Evolutionary conservation across 306 rosid genomes (phyloP), one percentile per base, ranked within the genome.

Genomic region (Corylus americana): DNA sequence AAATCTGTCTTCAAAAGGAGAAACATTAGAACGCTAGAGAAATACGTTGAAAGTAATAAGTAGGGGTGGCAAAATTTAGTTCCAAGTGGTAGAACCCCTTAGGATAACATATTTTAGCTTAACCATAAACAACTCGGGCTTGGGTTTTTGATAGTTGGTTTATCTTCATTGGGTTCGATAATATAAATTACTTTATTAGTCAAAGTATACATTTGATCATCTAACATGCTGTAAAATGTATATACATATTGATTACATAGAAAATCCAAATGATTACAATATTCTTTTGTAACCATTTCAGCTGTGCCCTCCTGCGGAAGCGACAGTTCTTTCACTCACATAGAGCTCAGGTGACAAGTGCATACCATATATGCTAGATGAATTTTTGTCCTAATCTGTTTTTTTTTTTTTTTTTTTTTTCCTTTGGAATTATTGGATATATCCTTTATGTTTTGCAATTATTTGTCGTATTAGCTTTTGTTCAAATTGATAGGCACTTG

Each of bases 311-410:
- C 80, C 74, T 88, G 87, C 74, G 85, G 84, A 90, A 87, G 90
- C 87, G 94, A 27, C 80, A 80, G 61, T 95, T 91, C 82, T 90
- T 86, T 84, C 99, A 95, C 83, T 95, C 99, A 35, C 96, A 82
- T 81, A 95, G 81, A 81, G 83, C 85, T 51, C 97, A 91, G 99
- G 99, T 95, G 63, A 86, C 57, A 74, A 80, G 49, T 74, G 68
- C 59, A 62, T 22, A 5, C 69, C 70, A 35, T 74, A 14, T 51
- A 45, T 84, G 37, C 71, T 31, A 47, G 81, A 79, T 85, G 59
- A 37, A 29, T 47, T 47, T 79, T 74, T 51, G 29, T 81, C n/a
- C 10, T 4, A 17, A 17, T 55, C 16, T 22, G 25, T 11, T 12
- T 35, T 57, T 77, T 70, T 29, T 31, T 29, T 31, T 74, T 20